Conservation (phyloP, 1,284 basidiomycete species). For the Cryptococcus sp. region DNA sequence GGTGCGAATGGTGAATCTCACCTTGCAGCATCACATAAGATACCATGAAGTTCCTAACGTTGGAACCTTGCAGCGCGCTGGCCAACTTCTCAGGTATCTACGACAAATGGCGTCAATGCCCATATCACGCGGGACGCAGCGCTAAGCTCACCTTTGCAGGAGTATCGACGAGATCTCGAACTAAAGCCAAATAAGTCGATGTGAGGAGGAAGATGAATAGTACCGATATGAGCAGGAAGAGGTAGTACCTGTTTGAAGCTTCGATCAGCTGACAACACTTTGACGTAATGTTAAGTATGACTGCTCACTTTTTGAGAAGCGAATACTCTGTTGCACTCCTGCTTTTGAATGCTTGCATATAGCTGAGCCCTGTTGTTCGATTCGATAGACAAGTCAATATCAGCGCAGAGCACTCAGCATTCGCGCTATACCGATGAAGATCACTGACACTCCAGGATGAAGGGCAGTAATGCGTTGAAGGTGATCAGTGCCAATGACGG, state of each 20-base stretch:
- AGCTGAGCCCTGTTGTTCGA: constrained; percentile 69
- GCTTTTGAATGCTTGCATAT: constrained; percentile 83
- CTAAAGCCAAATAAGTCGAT: constrained; percentile 83
- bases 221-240: constrained; percentile 91
- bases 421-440: not conserved
- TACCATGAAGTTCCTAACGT: constrained; percentile 80
- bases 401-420: too few species aligned
- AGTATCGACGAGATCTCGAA: constrained; percentile 81
- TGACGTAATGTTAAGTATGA: not conserved
- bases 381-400: not conserved
- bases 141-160: constrained; percentile 57
- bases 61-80: constrained; percentile 68
- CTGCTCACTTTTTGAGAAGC: constrained; percentile 78
- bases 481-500: constrained; percentile 86
- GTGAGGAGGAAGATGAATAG: constrained; percentile 94
- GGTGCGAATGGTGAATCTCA: constrained; percentile 33
- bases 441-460: constrained; percentile 78
- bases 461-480: constrained; percentile 85
- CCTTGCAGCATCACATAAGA: constrained; percentile 94
- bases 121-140: too few species aligned
- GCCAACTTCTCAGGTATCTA: constrained; percentile 90
- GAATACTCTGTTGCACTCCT: constrained; percentile 92
- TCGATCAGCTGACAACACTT: not conserved
- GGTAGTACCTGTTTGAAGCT: constrained; percentile 68
- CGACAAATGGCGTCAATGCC: constrained; percentile 21